phyloP scores from a whole-genome alignment of 441 rosid species.

The Erodium texanum region DNA sequence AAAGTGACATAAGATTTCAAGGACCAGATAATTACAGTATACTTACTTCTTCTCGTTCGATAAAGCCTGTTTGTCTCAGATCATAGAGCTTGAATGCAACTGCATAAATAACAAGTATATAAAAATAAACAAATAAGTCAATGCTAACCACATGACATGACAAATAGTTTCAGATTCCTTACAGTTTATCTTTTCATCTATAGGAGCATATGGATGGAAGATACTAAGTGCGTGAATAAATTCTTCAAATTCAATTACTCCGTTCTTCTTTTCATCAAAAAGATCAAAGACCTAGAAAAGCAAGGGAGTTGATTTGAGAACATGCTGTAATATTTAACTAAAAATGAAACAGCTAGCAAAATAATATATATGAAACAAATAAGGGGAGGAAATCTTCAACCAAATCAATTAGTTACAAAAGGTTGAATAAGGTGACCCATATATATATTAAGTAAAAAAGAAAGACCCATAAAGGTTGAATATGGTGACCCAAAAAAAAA shows the following conservation, averaged over 20 bases:
- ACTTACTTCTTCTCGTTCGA: conserved; percentile 75
- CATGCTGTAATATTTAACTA: background rate
- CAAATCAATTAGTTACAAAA: background rate
- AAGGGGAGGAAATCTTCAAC: background rate
- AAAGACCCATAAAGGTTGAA: too few relatives aligned
- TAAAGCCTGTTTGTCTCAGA: conserved; percentile 71
- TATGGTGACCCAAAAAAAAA: background rate
- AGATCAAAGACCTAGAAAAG: conserved; percentile 41
- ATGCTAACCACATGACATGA: background rate
- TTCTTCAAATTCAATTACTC: conserved; percentile 82
- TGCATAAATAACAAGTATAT: conserved; percentile 23
- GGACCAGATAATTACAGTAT: background rate
- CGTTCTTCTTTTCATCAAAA: conserved; percentile 75
- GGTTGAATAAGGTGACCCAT: background rate
- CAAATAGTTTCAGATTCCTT: conserved; percentile 23
- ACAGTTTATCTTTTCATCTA: conserved; percentile 77
- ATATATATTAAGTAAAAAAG: background rate
- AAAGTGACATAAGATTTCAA: background rate
- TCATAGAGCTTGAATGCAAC: conserved; percentile 82
- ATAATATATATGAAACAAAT: background rate
- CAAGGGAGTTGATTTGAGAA: background rate
- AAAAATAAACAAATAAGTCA: background rate
- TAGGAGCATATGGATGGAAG: conserved; percentile 67
- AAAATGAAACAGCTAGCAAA: background rate
- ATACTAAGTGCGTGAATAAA: conserved; percentile 61